These are phyloP conservation scores for Chytriomyces sp. DNA, from an alignment of 192 early-diverging fungal genomes.

Conservation along the genomic window DNA sequence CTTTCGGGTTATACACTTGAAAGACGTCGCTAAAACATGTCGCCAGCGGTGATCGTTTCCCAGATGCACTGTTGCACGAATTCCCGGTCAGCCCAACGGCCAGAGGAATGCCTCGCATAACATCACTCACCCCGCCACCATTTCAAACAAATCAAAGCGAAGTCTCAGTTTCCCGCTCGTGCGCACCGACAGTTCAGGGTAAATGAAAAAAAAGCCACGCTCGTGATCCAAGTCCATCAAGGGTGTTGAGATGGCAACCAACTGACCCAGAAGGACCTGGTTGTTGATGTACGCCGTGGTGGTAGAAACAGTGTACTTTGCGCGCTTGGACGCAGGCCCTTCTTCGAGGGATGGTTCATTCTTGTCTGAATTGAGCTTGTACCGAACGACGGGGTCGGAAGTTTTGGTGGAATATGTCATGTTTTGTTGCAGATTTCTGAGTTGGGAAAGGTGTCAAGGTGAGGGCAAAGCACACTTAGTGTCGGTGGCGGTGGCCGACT, in stretches of 20 bases:
- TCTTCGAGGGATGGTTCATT: neutral
- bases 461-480: neutral
- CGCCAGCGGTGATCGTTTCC: slow-evolving; percentile 24
- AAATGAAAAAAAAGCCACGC: slow-evolving; percentile 40
- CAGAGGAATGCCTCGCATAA: neutral
- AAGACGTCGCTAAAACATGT: slow-evolving; percentile 33
- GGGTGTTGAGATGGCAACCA: slow-evolving; percentile 31
- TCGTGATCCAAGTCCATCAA: slow-evolving; percentile 31
- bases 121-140: neutral
- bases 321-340: too few species aligned
- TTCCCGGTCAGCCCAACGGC: neutral
- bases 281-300: neutral
- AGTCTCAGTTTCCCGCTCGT: slow-evolving; percentile 36
- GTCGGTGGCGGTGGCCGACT: neutral
- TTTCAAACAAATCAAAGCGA: slow-evolving; percentile 42
- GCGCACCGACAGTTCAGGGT: slow-evolving; percentile 41
- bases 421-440: neutral
- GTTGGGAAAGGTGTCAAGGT: neutral
- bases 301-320: neutral
- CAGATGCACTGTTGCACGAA: slow-evolving; percentile 8
- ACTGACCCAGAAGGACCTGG: slow-evolving; percentile 41
- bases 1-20: slow-evolving; percentile 43
- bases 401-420: neutral
- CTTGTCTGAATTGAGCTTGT: too few species aligned
- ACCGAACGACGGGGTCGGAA: neutral